Evolutionary conservation across 805 yeast species (phyloP), one percentile per base, ranked within the genome.

Genomic region (Candida adriatica): DNA sequence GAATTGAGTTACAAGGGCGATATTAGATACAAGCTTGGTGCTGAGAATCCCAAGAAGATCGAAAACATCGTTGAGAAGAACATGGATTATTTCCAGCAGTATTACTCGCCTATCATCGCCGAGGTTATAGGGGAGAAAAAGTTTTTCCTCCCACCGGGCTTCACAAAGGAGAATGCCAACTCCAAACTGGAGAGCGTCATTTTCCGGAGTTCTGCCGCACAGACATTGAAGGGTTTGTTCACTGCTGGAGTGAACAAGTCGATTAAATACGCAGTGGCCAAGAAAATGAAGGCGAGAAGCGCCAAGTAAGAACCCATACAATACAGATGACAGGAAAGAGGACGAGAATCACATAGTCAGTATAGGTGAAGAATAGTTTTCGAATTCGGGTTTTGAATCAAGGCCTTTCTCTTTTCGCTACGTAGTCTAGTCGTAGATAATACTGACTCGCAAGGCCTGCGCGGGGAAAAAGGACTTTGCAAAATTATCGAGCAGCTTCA

Each of bases 1-100:
- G 72, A 75, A 10, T 58, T 92, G 13, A 84, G 95, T 14, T 92
- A 92, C 51, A 60, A 76, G 55, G 98, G 98, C 13, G 98, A 92
- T 54, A 79, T 87, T 18, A 72, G 98, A 45, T 79, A 86, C 71
- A 63, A 68, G 26, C 62, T 88, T 18, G 84, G 85, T 8, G 97
- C 96, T 2, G 98, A 92, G 55, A 84, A 92, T 53, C 96, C 96
- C 5, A 68, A 78, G 46, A 92, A 92, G 56, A 83, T 88, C 24
- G 62, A 66, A 29, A 92, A 92, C 53, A 92, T 92, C 39, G 97
- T 92, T 4, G 54, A 58, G 8, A 81, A 81, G 53, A 96, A 92
- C 56, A 69, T 73, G 41, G 58, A 61, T 13, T 68, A 73, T 40
- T 92, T 92, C 59, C 70, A 78, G 37, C 58, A 60, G 35, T 71